Percentiles rank a stretch among this genome's conserved stretches.
Conservation (phyloP, 257 asterid species). For the Solanum virginianum region DNA sequence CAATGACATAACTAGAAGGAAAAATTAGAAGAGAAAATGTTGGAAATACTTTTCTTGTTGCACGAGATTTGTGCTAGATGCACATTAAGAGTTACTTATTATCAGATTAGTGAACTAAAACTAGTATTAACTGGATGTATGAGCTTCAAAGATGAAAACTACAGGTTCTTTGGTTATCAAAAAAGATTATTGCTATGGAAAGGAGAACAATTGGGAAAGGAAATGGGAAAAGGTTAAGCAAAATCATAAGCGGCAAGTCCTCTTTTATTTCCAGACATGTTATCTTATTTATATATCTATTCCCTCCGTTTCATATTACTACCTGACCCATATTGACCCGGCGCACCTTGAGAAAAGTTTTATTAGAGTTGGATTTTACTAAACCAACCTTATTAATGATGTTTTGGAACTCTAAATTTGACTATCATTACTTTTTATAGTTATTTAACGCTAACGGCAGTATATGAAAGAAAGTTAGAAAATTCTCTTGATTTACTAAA, state of each 20-base stretch:
- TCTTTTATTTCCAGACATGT: background rate
- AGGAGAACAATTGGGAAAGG: background rate
- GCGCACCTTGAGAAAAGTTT: too few relatives aligned
- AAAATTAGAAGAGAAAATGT: background rate
- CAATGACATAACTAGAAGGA: background rate
- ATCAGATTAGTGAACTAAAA: background rate
- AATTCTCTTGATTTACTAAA: too few relatives aligned
- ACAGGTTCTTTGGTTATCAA: background rate
- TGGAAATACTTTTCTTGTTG: background rate
- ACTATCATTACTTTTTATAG: too few relatives aligned
- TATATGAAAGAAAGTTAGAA: too few relatives aligned
- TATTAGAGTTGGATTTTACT: too few relatives aligned
- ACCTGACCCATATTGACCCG: too few relatives aligned
- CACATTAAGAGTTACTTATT: background rate
- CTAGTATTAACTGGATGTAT: background rate
- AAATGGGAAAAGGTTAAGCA: background rate
- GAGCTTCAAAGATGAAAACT: background rate
- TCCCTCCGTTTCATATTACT: too few relatives aligned
- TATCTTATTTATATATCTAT: too few relatives aligned
- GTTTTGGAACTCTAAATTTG: too few relatives aligned
- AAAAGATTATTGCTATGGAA: background rate
- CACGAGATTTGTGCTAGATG: background rate
- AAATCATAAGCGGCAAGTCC: background rate
- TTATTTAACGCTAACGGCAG: too few relatives aligned
- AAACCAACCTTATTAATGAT: too few relatives aligned